A percentile compares a stretch with the other conserved stretches of the same genome.
Evolutionary conservation across 768 basidiomycete genomes (phyloP).

Genomic region (Lanmaoa pseudosensibilis): DNA sequence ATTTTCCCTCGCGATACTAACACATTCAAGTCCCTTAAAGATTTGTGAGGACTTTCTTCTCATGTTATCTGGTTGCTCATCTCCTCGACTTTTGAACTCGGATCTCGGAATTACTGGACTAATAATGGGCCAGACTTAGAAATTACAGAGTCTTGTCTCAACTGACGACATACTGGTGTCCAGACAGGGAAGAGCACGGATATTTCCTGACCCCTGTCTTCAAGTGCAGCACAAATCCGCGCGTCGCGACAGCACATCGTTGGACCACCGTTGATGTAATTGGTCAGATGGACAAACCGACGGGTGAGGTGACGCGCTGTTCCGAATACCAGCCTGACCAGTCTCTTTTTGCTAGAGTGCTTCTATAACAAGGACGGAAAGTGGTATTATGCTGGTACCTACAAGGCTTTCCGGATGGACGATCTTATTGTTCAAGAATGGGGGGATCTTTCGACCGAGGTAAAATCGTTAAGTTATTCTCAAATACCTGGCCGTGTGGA

Average conservation of each 20-base stretch:
- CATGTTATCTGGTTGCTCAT: background rate
- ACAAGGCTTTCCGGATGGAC: slow-evolving; percentile 63
- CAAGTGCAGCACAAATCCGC: slow-evolving; percentile 79
- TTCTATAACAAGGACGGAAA: slow-evolving; percentile 79
- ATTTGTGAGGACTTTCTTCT: slow-evolving; percentile 44
- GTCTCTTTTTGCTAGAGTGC: slow-evolving; percentile 50
- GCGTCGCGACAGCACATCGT: slow-evolving; percentile 71
- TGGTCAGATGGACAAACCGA: slow-evolving; percentile 57
- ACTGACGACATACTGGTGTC: slow-evolving; percentile 73
- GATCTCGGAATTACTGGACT: background rate
- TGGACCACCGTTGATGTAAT: slow-evolving; percentile 69
- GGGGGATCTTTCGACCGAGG: slow-evolving; percentile 65
- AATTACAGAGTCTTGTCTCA: slow-evolving; percentile 70
- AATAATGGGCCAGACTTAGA: slow-evolving; percentile 46
- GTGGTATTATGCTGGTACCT: slow-evolving; percentile 85
- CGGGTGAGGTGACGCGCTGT: slow-evolving; percentile 42
- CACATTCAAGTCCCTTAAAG: slow-evolving; percentile 50
- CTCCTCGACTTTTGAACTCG: background rate
- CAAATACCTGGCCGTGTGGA: slow-evolving; percentile 1
- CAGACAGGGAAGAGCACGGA: slow-evolving; percentile 80
- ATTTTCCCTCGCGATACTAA: slow-evolving; percentile 1
- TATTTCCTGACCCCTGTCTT: slow-evolving; percentile 72
- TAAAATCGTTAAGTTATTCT: slow-evolving; percentile 24
- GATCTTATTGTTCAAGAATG: slow-evolving; percentile 69
- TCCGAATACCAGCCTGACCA: background rate